These are phyloP conservation scores for Colletotrichum cordylinicola DNA, from an alignment of 2,329 filamentous ascomycete genomes.

Conservation along the genomic window DNA sequence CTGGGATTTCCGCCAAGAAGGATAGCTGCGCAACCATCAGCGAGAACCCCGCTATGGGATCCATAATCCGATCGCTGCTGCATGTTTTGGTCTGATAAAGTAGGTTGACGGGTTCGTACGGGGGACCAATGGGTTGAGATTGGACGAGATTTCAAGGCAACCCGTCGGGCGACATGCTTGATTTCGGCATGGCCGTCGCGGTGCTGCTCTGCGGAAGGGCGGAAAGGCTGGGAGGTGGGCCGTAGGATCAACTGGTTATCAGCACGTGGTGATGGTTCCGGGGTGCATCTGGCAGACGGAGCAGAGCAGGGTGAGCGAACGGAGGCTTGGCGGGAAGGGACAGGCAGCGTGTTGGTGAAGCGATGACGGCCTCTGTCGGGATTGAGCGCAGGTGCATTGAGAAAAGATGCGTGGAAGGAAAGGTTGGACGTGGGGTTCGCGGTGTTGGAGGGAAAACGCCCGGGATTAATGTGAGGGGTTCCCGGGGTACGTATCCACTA, in stretches of 20 bases:
- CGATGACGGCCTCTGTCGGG: neutral
- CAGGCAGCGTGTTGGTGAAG: neutral
- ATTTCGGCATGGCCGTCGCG: conserved; percentile 5
- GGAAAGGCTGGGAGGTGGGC: neutral
- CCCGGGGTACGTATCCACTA: neutral
- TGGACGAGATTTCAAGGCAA: neutral
- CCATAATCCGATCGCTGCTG: neutral
- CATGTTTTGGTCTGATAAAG: neutral
- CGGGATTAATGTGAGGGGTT: neutral
- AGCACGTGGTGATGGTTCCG: conserved; percentile 3
- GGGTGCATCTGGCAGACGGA: neutral
- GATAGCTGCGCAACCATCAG: neutral
- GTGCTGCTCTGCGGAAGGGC: neutral
- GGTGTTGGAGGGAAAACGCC: neutral
- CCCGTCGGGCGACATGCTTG: conserved; percentile 13
- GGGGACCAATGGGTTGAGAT: neutral
- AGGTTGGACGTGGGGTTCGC: neutral
- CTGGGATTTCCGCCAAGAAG: neutral
- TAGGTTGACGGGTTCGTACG: neutral
- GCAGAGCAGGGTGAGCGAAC: neutral
- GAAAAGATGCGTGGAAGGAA: neutral
- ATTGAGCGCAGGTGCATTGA: neutral
- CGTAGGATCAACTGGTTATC: neutral
- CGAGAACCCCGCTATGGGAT: neutral
- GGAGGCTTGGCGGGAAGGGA: neutral